Evolutionary conservation across 2,329 filamentous ascomycete genomes (phyloP), one percentile per base, ranked within the genome.

Genomic region (Cryoendolithus antarcticus): DNA sequence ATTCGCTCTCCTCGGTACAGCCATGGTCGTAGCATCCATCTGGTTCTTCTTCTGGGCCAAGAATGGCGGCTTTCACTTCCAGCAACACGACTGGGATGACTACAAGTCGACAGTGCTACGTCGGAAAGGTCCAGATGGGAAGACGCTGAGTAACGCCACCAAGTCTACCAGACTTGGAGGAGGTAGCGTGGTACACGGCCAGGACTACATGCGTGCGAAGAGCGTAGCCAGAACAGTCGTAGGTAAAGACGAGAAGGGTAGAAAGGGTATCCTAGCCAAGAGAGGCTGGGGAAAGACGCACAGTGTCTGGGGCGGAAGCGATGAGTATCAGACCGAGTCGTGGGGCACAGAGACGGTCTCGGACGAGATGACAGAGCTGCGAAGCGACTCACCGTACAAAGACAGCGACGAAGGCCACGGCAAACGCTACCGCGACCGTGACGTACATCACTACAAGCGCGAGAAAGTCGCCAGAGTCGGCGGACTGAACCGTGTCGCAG

Each of bases 1-100:
- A 1, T 94, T 96, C 57, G 89, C 83, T 8, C 60, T 95, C 11
- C 76, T 96, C 38, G 86, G 84, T 28, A 77, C 78, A 1, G 75
- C 66, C 27, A 82, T 96, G 56, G 82, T 91, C 13, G 42, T 83
- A 3, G 74, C 70, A 0, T 75, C 72, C 15, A 86, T 96, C 56
- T 98, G 91, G 88, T 95, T 98, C 72, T 96, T 98, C 73, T 93
- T 93, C 72, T 93, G 85, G 82, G 89, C 89, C 41, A 89, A 83
- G 64, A 94, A 96, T 52, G 91, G 91, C 45, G 91, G 91, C 9
- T 95, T 96, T 66, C 68, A 82, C 46, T 96, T 86, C 71, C 73
- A 74, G 34, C 67, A 93, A 46, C 71, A 76, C 29, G 91, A 98
- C 62, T 98, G 91, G 89, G 89, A 96, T 4, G 91, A 98, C 56